phyloP scores from a whole-genome alignment of 2,329 filamentous ascomycete genomes.

The Neofusicoccum cordaticola region DNA sequence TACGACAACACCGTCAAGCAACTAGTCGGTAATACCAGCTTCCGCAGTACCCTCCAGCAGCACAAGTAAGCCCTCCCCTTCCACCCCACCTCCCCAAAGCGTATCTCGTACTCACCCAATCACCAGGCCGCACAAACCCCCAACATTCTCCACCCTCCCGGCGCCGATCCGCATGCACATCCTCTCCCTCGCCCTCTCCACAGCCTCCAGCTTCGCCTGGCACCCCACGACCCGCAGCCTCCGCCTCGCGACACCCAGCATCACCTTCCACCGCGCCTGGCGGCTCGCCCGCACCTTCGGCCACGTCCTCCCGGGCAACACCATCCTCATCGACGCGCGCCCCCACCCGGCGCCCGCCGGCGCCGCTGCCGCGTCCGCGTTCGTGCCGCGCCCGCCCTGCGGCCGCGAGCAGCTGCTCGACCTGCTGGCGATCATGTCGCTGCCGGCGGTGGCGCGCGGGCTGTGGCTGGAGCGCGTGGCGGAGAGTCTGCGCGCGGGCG shows the following conservation, averaged over 20 bases:
- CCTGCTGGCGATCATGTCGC: not conserved
- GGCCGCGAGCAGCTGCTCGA: not conserved
- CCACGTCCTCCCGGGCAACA: not conserved
- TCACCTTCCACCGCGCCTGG: not conserved
- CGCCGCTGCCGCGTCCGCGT: not conserved
- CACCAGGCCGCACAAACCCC: not conserved
- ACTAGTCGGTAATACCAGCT: not conserved
- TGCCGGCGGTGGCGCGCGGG: not conserved
- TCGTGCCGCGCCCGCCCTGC: not conserved
- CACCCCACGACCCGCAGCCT: not conserved
- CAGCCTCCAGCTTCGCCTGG: not conserved
- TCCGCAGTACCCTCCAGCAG: not conserved
- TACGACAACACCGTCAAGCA: not conserved
- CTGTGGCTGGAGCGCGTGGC: not conserved
- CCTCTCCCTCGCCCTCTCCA: not conserved
- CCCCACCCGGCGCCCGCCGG: not conserved
- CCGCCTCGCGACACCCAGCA: not conserved
- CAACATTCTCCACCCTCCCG: not conserved
- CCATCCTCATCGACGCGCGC: not conserved
- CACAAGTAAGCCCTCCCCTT: not conserved
- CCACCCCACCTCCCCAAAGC: not conserved
- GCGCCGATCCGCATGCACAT: not conserved
- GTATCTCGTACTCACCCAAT: not conserved
- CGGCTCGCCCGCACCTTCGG: not conserved
- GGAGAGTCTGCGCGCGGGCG: not conserved